Conservation (phyloP, 495 filamentous ascomycete genomes). For the Trichoderma erinaceum region DNA sequence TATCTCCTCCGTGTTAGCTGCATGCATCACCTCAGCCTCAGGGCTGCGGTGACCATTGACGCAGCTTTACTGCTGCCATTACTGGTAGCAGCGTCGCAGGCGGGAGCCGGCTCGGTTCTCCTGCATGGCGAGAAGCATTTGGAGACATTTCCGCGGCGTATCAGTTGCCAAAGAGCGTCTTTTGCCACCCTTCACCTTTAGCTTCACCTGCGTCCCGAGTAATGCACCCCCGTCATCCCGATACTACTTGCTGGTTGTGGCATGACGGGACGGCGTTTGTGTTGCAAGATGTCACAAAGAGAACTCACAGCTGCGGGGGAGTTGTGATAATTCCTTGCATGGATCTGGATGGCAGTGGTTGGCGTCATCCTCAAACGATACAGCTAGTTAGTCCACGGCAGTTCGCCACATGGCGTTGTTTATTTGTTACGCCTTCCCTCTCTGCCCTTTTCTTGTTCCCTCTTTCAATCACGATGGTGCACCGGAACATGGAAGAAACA, state of each 20-base stretch:
- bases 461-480: background rate
- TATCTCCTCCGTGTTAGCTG: background rate
- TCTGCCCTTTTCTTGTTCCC: background rate
- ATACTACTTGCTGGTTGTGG: background rate
- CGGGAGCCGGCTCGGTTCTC: background rate
- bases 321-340: background rate
- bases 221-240: background rate
- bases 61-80: background rate
- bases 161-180: background rate
- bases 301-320: background rate
- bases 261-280: background rate
- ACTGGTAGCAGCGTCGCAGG: background rate
- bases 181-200: background rate
- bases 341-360: conserved; percentile 1
- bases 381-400: background rate
- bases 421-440: background rate
- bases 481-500: conserved; percentile 9
- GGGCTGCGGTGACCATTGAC: background rate
- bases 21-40: background rate
- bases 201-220: background rate
- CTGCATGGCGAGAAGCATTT: background rate
- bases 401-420: conserved; percentile 5
- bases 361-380: conserved; percentile 1
- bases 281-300: background rate
- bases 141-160: background rate